Evolutionary conservation across 2,329 filamentous ascomycete species (phyloP), one percentile per base, ranked within the genome.

Genomic region (Diatrype stigma): DNA sequence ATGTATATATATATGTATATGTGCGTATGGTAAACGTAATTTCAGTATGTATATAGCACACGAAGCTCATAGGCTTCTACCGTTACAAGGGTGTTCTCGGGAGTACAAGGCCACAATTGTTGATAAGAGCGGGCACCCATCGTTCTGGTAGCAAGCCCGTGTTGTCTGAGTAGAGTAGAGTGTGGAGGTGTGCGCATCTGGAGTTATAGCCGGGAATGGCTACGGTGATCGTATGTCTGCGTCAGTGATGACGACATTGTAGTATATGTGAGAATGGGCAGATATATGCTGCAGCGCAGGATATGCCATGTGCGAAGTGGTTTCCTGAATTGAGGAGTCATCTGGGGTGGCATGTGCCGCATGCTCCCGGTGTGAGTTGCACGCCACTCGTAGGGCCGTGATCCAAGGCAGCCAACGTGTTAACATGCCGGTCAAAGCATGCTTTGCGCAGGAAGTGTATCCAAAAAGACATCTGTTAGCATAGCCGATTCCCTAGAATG

Each of bases 401-500:
- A 30, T 10, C 26, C n/a, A n/a, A 30, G 26, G 10, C 26, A 30
- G 26, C 26, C 26, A 30, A 10, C 26, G 26, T 30, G 26, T 30
- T 30, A 6, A 30, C n/a, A n/a, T n/a, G n/a, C 10, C 6, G 26
- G 10, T 30, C 10, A 55, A 49, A 44, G 17, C 50, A 56, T 45
- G 34, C 46, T 48, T 42, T 47, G 45, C 51, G 51, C 52, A 37
- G 45, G 35, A 49, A 37, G 48, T 30, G 51, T 52, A 54, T 52
- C 51, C 53, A 37, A 37, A 37, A 37, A 37, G 34, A 37, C n/a
- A 37, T 37, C 6, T 7, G 6, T 12, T 12, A 16, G 34, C 34
- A 37, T 37, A 12, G 16, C 34, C 14, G 50, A 45, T 52, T 32
- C 52, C 47, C 55, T 50, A 45, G 55, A 59, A 59, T 55, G 57